Base-by-base conservation (phyloP, 2,329 filamentous ascomycete species). In the Sporothrix pallida region DNA sequence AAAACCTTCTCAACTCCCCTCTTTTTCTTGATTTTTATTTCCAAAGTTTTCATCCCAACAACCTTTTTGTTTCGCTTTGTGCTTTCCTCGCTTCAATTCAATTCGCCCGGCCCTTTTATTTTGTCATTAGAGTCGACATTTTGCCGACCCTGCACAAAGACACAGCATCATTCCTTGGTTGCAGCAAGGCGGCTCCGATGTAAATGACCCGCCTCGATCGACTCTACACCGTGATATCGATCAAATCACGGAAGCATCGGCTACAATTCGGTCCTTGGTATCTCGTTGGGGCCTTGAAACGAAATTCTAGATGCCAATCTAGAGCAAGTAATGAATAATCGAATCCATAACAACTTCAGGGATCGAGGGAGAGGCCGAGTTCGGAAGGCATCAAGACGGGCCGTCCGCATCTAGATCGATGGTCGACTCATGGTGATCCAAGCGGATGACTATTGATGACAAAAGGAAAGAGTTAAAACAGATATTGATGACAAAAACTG, bases 281-380 rank as follows among this genome's bases (percentile, higher is more conserved):
- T 42, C 26, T 37, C 26, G 12, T 26, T 62, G 26, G 13, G 4
- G 3, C 15, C 15, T 52, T 7, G 15, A 52, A 52, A 3, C 15
- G 50, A 15, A 31, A 2, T 7, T 62, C 26, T 62, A n/a, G 26
- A 62, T 0, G 13, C 37, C 56, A 37, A 17, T 13, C 56, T 15
- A 62, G 56, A 37, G 56, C 56, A 37, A 62, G 56, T 37, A 42
- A 62, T 62, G 56, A 62, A 31, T 62, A 37, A 62, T 62, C 37
- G 37, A 31, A 15, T 37, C 9, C 26, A 37, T 42, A 37, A 3
- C 31, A 37, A 37, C 12, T 8, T 17, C 56, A 3, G 26, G 4
- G 15, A n/a, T 52, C 3, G 1, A 17, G 9, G 13, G 15, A 52
- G 9, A 26, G 4, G 54, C 54, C 54, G 54, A 56, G 54, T 20